Evolutionary conservation across 441 rosid genomes (phyloP).

Genomic region (Gossypium schwendimanii): DNA sequence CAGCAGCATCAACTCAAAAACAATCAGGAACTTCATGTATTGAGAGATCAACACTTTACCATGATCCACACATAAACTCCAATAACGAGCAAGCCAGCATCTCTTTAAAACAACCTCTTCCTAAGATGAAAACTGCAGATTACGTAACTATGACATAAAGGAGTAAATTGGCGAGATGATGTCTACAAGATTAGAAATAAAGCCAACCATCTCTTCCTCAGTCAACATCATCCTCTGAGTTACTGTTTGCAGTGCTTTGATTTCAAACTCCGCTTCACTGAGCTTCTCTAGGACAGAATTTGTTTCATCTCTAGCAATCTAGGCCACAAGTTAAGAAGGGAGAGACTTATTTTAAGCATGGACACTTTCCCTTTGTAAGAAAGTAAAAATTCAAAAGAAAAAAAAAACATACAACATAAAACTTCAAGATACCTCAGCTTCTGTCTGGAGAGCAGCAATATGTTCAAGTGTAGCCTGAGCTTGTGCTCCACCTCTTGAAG

Average conservation of each 20-base stretch:
- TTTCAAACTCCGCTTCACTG: constrained; percentile 32
- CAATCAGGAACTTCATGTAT: background rate
- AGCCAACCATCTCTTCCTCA: constrained; percentile 77
- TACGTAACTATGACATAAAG: constrained; percentile 28
- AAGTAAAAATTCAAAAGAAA: background rate
- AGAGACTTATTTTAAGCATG: constrained; percentile 8
- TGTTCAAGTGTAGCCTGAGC: constrained; percentile 43
- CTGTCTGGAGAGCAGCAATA: constrained; percentile 49
- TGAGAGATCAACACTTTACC: constrained; percentile 34
- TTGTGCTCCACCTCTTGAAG: constrained; percentile 51
- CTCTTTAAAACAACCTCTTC: constrained; percentile 94
- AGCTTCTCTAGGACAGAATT: constrained; percentile 46
- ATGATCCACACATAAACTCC: constrained; percentile 65
- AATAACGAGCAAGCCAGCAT: constrained; percentile 95
- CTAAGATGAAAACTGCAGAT: constrained; percentile 50
- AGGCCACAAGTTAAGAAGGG: constrained; percentile 14
- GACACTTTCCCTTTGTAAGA: constrained; percentile 2
- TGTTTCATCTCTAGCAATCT: constrained; percentile 75
- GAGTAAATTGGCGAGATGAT: constrained; percentile 12
- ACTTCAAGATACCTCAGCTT: constrained; percentile 65
- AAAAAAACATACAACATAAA: constrained; percentile 15
- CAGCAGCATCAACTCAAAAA: constrained; percentile 6
- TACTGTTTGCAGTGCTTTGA: constrained; percentile 31
- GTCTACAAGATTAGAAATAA: constrained; percentile 14
- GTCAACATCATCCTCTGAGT: constrained; percentile 49